phyloP scores from a whole-genome alignment of 2,329 filamentous ascomycete genomes.

The Fusarium kyushuense region DNA sequence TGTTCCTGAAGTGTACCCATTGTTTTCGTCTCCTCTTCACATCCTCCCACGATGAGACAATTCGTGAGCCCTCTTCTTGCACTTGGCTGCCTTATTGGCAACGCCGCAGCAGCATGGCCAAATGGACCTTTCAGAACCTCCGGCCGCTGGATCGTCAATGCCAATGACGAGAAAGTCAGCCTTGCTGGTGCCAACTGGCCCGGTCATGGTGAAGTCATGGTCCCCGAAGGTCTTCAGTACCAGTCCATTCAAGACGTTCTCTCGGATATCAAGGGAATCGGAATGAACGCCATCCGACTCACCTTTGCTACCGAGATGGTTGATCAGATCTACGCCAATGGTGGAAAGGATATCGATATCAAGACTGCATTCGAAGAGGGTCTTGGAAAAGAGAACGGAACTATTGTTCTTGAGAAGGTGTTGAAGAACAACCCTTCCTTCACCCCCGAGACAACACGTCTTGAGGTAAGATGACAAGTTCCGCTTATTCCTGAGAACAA shows the following conservation, averaged over 20 bases:
- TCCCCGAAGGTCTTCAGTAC: conserved; percentile 73
- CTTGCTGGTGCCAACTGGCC: conserved; percentile 73
- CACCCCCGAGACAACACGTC: conserved; percentile 64
- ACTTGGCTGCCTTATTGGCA: conserved; percentile 15
- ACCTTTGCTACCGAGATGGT: conserved; percentile 75
- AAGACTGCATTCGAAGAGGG: conserved; percentile 58
- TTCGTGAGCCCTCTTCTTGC: conserved; percentile 9
- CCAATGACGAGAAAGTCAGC: conserved; percentile 53
- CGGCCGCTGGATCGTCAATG: conserved; percentile 59
- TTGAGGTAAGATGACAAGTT: conserved; percentile 54
- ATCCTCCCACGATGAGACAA: background rate
- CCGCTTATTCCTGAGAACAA: accelerated
- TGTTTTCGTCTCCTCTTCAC: too few relatives aligned
- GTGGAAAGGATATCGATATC: conserved; percentile 61
- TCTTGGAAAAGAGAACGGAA: conserved; percentile 66
- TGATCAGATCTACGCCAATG: conserved; percentile 66
- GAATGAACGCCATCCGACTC: conserved; percentile 72
- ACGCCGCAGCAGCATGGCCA: conserved; percentile 33
- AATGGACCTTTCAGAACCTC: conserved; percentile 54
- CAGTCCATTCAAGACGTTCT: conserved; percentile 68
- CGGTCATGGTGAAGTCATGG: conserved; percentile 71
- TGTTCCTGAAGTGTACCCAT: too few relatives aligned
- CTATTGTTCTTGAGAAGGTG: conserved; percentile 63
- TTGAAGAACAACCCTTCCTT: conserved; percentile 69
- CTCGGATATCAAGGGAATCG: conserved; percentile 67